Conservation (phyloP, 2,329 filamentous ascomycete genomes). For the Claviceps cyperi region DNA sequence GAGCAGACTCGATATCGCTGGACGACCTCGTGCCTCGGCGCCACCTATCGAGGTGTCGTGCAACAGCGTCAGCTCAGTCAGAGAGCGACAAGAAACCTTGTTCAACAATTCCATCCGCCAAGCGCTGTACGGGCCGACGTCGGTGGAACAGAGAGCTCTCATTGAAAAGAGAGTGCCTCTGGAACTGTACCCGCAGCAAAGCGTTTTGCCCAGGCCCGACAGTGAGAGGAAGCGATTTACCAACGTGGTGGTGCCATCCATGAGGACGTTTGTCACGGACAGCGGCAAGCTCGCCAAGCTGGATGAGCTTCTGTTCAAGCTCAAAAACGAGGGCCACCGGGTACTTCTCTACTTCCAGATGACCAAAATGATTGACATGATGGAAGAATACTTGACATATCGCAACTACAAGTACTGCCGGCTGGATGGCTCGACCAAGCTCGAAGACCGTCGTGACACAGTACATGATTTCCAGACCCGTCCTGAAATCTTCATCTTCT, state of each 20-base stretch:
- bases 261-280: slow-evolving; percentile 95
- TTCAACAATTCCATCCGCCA: slow-evolving; percentile 70
- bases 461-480: slow-evolving; percentile 93
- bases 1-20: slow-evolving; percentile 65
- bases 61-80: slow-evolving; percentile 46
- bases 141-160: slow-evolving; percentile 56
- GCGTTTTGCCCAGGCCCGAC: slow-evolving; percentile 62
- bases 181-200: slow-evolving; percentile 44
- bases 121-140: slow-evolving; percentile 52
- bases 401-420: slow-evolving; percentile 98
- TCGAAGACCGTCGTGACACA: slow-evolving; percentile 92
- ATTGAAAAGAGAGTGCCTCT: slow-evolving; percentile 58
- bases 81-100: slow-evolving; percentile 57
- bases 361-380: slow-evolving; percentile 98
- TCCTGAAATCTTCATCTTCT: slow-evolving; percentile 91
- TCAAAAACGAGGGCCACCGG: slow-evolving; percentile 86
- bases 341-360: slow-evolving; percentile 99
- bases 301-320: slow-evolving; percentile 70
- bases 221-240: slow-evolving; percentile 76
- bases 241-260: slow-evolving; percentile 84
- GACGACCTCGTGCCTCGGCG: slow-evolving; percentile 62
- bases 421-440: slow-evolving; percentile 88
- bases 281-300: slow-evolving; percentile 90
- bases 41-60: slow-evolving; percentile 74
- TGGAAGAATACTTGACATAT: slow-evolving; percentile 98